Conservation (phyloP, 768 basidiomycete species). For the Lactifluus rugatus region DNA sequence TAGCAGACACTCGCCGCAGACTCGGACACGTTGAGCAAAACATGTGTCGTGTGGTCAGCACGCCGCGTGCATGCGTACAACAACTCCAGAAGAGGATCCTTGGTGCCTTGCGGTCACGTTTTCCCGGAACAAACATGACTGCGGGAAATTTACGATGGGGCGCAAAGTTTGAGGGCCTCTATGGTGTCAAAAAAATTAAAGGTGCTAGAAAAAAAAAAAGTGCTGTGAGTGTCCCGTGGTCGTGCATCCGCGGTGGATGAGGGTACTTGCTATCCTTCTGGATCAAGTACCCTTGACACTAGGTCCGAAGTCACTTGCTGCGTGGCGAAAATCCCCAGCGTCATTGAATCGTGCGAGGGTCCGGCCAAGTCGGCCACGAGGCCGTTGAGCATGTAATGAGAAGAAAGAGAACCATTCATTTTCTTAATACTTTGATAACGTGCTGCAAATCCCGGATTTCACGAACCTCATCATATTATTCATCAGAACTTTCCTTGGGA, state of each 20-base stretch:
- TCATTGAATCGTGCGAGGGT: neutral
- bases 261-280: neutral
- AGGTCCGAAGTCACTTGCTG: neutral
- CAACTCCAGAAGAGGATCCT: neutral
- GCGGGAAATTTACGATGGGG: neutral
- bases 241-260: slow-evolving; percentile 4
- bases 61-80: neutral
- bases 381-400: neutral
- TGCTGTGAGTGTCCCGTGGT: neutral
- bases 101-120: neutral
- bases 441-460: neutral
- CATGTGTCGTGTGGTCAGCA: neutral
- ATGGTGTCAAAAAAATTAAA: neutral
- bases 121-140: neutral
- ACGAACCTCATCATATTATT: neutral
- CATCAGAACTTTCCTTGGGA: neutral
- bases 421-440: neutral
- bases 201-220: neutral
- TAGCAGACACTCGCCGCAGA: neutral
- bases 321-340: neutral
- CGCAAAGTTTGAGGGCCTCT: neutral
- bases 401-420: neutral
- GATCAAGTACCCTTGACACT: neutral
- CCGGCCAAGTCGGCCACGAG: slow-evolving; percentile 12
- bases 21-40: neutral